Conservation (phyloP, 2,329 filamentous ascomycete genomes). For the Colletotrichum liriopes region DNA sequence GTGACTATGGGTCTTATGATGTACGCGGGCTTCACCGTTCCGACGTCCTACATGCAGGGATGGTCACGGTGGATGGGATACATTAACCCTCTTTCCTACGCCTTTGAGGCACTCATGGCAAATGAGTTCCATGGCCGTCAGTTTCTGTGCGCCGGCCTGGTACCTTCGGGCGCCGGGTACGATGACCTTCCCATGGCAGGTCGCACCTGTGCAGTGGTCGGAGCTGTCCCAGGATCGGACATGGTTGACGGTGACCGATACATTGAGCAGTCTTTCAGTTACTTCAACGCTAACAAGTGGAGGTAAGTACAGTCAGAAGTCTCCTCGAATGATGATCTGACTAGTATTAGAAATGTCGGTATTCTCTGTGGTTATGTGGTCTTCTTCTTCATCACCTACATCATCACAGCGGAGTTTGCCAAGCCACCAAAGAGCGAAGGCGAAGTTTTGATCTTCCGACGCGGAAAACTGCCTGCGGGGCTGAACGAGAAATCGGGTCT, state of each 20-base stretch:
- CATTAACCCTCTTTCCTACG: conserved; percentile 83
- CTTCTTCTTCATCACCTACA: conserved; percentile 73
- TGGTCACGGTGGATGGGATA: conserved; percentile 91
- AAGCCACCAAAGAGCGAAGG: conserved; percentile 80
- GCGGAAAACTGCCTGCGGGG: conserved; percentile 65
- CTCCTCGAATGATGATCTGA: not conserved
- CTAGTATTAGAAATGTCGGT: conserved; percentile 71
- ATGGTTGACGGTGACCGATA: conserved; percentile 63
- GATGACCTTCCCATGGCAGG: conserved; percentile 54
- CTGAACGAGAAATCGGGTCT: conserved; percentile 2
- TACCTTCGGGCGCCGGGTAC: conserved; percentile 60
- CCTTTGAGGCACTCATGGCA: conserved; percentile 85
- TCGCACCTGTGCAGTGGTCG: conserved; percentile 62
- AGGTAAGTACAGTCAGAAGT: conserved; percentile 42
- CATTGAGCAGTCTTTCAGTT: conserved; percentile 60
- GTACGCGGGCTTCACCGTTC: conserved; percentile 79
- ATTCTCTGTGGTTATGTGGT: conserved; percentile 76
- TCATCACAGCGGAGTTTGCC: conserved; percentile 76
- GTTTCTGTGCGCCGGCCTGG: conserved; percentile 66
- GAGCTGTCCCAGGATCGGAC: conserved; percentile 59
- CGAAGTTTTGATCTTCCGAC: conserved; percentile 77
- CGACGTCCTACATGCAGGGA: conserved; percentile 77
- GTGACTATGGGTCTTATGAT: conserved; percentile 78
- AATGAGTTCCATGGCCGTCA: conserved; percentile 83
- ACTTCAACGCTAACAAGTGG: conserved; percentile 64